phyloP scores from a whole-genome alignment of 768 basidiomycete genomes.

The Russula sp. region DNA sequence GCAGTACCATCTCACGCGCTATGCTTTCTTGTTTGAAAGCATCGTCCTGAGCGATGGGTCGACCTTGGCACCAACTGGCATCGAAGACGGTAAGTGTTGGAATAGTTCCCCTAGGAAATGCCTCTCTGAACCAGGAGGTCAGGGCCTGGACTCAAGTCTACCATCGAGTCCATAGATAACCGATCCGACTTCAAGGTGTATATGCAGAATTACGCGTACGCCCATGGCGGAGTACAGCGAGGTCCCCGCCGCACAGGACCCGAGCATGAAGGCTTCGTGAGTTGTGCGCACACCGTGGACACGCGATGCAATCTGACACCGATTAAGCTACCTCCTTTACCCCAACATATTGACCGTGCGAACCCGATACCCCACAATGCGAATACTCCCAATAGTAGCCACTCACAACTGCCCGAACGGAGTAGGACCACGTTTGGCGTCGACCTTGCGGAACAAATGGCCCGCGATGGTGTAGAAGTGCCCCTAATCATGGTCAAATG shows the following conservation, averaged over 20 bases:
- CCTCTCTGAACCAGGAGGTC: slow-evolving; percentile 9
- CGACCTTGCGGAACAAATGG: slow-evolving; percentile 89
- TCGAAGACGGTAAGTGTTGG: slow-evolving; percentile 53
- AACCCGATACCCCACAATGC: slow-evolving; percentile 49
- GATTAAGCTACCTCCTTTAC: slow-evolving; percentile 20
- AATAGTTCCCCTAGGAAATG: neutral
- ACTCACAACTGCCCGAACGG: slow-evolving; percentile 44
- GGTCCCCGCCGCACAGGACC: slow-evolving; percentile 90
- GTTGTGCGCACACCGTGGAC: slow-evolving; percentile 33
- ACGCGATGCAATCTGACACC: neutral
- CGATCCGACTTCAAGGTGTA: slow-evolving; percentile 91
- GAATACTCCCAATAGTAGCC: slow-evolving; percentile 29
- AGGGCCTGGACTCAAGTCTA: slow-evolving; percentile 74
- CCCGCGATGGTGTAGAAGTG: slow-evolving; percentile 84
- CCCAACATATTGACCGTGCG: slow-evolving; percentile 40
- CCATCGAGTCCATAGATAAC: slow-evolving; percentile 90
- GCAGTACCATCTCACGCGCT: slow-evolving; percentile 93
- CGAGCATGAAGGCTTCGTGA: slow-evolving; percentile 86
- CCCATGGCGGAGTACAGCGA: slow-evolving; percentile 57
- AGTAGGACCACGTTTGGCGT: slow-evolving; percentile 87
- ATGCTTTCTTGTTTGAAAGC: slow-evolving; percentile 91
- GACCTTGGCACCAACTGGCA: slow-evolving; percentile 58
- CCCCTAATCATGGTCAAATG: slow-evolving; percentile 86
- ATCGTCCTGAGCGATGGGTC: slow-evolving; percentile 85
- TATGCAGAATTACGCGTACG: slow-evolving; percentile 97